Conservation (phyloP, 768 basidiomycete genomes). For the Piloderma croceum region DNA sequence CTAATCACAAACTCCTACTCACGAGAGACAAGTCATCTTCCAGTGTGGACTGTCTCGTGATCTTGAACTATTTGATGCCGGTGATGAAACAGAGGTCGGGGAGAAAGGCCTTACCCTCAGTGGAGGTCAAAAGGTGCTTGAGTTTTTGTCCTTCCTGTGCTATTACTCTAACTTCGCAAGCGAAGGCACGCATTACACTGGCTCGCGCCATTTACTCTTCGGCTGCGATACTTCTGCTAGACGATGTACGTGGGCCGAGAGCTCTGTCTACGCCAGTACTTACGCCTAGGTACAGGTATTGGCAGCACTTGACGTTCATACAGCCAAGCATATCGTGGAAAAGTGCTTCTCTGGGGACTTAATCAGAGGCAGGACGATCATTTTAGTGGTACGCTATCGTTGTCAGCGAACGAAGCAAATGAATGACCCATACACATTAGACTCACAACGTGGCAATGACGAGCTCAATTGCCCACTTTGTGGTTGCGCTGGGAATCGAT, state of each 20-base stretch:
- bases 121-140: too few species aligned
- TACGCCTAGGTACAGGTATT: conserved; percentile 33
- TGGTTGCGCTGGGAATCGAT: conserved; percentile 35
- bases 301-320: conserved; percentile 34
- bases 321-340: conserved; percentile 46
- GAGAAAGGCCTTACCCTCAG: conserved; percentile 34
- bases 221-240: conserved; percentile 38
- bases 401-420: conserved; percentile 23
- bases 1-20: neutral
- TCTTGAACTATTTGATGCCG: conserved; percentile 28
- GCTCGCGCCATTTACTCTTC: conserved; percentile 34
- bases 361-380: conserved; percentile 42
- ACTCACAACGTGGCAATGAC: conserved; percentile 30
- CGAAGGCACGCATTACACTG: conserved; percentile 34
- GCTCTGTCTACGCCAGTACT: conserved; percentile 32
- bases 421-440: conserved; percentile 7
- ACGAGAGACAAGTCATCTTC: conserved; percentile 22
- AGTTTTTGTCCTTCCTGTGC: too few species aligned
- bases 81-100: conserved; percentile 33
- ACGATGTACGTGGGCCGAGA: conserved; percentile 46
- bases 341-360: conserved; percentile 45
- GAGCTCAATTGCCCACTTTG: conserved; percentile 19
- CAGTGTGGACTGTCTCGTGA: conserved; percentile 32
- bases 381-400: conserved; percentile 41
- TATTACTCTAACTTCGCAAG: neutral